Evolutionary conservation across 306 rosid species (phyloP), one percentile per base, ranked within the genome.

Genomic region (Dalbergia cochinchinensis): DNA sequence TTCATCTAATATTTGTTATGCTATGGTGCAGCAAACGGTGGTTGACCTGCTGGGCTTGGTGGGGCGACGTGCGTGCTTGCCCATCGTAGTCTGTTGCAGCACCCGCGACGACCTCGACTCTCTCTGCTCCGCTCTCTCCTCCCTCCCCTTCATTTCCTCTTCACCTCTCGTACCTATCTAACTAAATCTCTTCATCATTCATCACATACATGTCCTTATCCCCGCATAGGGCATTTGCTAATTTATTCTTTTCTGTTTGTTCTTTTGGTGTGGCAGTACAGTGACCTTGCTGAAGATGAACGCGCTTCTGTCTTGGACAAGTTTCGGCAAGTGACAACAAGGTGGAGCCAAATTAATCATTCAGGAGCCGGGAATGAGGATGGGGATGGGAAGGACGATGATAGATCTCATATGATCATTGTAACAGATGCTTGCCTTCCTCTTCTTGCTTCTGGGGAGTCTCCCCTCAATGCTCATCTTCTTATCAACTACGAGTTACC

Each of bases 341-440:
- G 74, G 47, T 95, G 98, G 97, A 85, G 62, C 84, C 88, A 86
- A 66, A 79, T 81, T 51, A 82, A 51, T 64, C 86, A 83, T 74
- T 78, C 78, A n/a, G 83, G 80, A 74, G 69, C 68, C 20, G 88
- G 83, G 13, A 87, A 82, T 51, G 90, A 89, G 58, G 82, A 83
- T 57, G 86, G 73, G 15, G 41, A 0, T 0, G 89, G 76, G 69
- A 83, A 89, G 83, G 85, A 86, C 39, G 91, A 88, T 57, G 88
- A 87, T 22, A 89, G 87, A 64, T 90, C 96, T 74, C 89, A 91
- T 61, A 82, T 95, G 93, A 75, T 95, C 51, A 94, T 93, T 74
- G 90, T 85, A 42, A 92, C 99, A 1, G 99, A 91, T 71, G 89
- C 95, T 20, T 95, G 99, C 83, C 98, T 95, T 78, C 97, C 98